Evolutionary conservation across 371 early-diverging fungal species (phyloP).

Genomic region (Phascolomyces articulosus): DNA sequence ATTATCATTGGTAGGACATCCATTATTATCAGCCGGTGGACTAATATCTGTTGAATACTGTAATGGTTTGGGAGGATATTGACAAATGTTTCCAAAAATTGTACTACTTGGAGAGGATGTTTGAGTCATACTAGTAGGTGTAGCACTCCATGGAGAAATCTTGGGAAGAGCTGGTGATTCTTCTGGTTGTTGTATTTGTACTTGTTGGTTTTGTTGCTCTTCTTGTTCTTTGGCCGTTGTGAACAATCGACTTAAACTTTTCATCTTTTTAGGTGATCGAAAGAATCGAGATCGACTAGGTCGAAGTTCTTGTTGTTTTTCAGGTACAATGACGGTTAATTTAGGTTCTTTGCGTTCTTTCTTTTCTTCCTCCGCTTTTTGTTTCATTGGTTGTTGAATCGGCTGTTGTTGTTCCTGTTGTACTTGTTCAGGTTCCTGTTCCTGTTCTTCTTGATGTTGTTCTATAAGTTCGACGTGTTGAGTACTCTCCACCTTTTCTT

Average conservation of each 20-base stretch:
- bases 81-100: constrained; percentile 15
- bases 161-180: constrained; percentile 7
- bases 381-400: background rate
- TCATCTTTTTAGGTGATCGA: constrained; percentile 13
- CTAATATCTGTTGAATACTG: constrained; percentile 34
- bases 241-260: constrained; percentile 10
- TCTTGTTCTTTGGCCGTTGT: background rate
- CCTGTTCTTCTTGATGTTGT: background rate
- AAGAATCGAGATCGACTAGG: constrained; percentile 6
- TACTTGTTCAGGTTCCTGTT: background rate
- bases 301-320: background rate
- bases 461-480: background rate
- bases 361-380: background rate
- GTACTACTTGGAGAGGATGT: constrained; percentile 10
- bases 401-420: background rate
- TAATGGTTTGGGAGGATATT: constrained; percentile 41
- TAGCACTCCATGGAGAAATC: constrained; percentile 11
- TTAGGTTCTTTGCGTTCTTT: background rate
- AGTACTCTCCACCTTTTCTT: too few species aligned
- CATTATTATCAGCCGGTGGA: constrained; percentile 19
- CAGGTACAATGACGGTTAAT: background rate
- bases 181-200: background rate
- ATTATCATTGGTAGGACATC: too few species aligned
- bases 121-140: constrained; percentile 3
- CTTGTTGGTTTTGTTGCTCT: background rate